Conservation (phyloP, 2,329 filamentous ascomycete species). For the Talaromyces sp. region DNA sequence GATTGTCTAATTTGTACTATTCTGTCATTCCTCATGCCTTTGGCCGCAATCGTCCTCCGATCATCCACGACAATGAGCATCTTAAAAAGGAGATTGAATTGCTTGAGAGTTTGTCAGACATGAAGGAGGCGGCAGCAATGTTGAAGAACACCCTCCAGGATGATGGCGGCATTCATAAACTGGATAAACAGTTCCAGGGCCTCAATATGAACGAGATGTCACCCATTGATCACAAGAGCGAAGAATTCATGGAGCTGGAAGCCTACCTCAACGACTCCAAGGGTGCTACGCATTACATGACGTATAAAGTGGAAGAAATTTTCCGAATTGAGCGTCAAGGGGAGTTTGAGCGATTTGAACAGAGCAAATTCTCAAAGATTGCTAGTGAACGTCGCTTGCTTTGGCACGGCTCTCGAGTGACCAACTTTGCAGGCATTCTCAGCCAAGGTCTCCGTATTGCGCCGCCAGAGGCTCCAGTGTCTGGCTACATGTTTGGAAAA, state of each 20-base stretch:
- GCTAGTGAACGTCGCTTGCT: slow-evolving; percentile 66
- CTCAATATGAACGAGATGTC: slow-evolving; percentile 75
- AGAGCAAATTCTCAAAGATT: slow-evolving; percentile 48
- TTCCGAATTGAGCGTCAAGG: slow-evolving; percentile 77
- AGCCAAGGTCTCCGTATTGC: slow-evolving; percentile 87
- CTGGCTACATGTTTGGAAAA: slow-evolving; percentile 86
- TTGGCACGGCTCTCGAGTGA: slow-evolving; percentile 81
- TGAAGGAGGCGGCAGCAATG: slow-evolving; percentile 76
- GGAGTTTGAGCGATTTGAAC: slow-evolving; percentile 65
- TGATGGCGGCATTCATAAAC: slow-evolving; percentile 53
- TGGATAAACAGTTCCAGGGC: slow-evolving; percentile 69
- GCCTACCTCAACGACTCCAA: slow-evolving; percentile 64
- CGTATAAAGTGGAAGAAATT: slow-evolving; percentile 56
- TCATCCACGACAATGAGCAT: slow-evolving; percentile 54
- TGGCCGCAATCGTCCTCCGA: slow-evolving; percentile 66
- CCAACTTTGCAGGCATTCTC: slow-evolving; percentile 83
- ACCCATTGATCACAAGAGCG: slow-evolving; percentile 26
- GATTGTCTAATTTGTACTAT: slow-evolving; percentile 74
- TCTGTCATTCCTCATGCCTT: slow-evolving; percentile 78
- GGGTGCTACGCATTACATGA: slow-evolving; percentile 61
- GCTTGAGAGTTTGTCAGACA: slow-evolving; percentile 75
- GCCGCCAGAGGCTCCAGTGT: slow-evolving; percentile 68
- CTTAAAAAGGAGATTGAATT: slow-evolving; percentile 76
- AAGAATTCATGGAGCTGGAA: slow-evolving; percentile 63
- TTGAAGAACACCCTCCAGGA: slow-evolving; percentile 61